phyloP scores from a whole-genome alignment of 306 rosid species.

The Hippophae gyantsensis region DNA sequence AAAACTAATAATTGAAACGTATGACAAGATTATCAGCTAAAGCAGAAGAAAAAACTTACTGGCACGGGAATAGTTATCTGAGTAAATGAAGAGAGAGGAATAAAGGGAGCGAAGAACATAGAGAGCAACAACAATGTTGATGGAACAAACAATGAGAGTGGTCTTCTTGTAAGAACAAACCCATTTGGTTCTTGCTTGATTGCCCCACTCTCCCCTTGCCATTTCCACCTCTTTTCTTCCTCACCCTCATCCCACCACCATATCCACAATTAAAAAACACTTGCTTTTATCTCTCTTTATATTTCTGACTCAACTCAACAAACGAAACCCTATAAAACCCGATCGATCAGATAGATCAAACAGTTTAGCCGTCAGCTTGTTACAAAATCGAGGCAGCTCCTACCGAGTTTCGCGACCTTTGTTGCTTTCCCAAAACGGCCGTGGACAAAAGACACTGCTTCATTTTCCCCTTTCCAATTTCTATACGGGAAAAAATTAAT shows the following conservation, averaged over 20 bases:
- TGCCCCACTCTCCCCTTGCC: conserved; percentile 73
- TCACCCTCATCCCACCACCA: conserved; percentile 83
- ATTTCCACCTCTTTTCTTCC: conserved; percentile 37
- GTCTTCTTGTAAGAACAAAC: conserved; percentile 73
- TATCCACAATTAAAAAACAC: conserved; percentile 17
- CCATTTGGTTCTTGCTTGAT: conserved; percentile 57
- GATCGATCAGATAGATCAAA: conserved; percentile 12
- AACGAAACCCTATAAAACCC: conserved; percentile 1
- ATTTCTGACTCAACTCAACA: conserved; percentile 45
- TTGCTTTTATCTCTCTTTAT: conserved; percentile 23
- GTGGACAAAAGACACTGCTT: too few species aligned
- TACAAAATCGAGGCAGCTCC: too few species aligned
- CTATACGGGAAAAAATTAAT: too few species aligned
- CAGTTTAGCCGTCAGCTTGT: too few species aligned
- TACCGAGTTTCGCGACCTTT: too few species aligned
- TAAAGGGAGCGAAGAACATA: conserved; percentile 78
- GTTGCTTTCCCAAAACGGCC: too few species aligned
- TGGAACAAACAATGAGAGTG: conserved; percentile 61
- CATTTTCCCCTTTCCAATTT: too few species aligned
- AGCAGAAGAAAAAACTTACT: conserved; percentile 29
- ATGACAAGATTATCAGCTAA: not conserved
- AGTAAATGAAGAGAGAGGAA: conserved; percentile 75
- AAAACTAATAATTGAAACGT: not conserved
- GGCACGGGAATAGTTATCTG: conserved; percentile 49
- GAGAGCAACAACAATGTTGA: conserved; percentile 89